phyloP scores from a whole-genome alignment of 768 basidiomycete genomes.

The Mycena alexandri region DNA sequence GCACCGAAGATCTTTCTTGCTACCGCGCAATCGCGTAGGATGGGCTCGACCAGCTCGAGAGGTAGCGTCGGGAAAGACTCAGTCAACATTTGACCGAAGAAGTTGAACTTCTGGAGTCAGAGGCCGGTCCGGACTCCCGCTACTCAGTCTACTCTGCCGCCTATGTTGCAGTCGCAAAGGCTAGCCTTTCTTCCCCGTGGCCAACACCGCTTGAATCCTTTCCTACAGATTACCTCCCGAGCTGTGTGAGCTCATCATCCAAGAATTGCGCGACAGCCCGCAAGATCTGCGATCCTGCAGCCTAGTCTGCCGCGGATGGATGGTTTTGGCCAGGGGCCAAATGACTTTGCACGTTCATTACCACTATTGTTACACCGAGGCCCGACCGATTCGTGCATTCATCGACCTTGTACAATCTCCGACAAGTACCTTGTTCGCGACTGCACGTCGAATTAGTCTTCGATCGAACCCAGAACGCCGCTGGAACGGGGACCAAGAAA shows the following conservation, averaged over 20 bases:
- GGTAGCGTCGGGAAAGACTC: no score
- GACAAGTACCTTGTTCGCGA: neutral
- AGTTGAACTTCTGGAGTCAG: no score
- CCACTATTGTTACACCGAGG: no score
- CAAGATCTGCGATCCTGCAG: constrained; percentile 4
- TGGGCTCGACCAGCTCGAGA: neutral
- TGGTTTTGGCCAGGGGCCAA: neutral
- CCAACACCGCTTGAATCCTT: no score
- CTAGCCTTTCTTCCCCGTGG: no score
- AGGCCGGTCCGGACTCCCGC: no score
- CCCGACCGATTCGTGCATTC: neutral
- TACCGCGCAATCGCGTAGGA: neutral
- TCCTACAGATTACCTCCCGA: neutral
- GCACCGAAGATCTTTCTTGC: neutral
- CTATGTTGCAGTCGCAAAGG: no score
- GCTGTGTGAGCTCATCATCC: neutral
- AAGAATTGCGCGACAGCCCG: neutral
- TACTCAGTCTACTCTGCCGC: no score
- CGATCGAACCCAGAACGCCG: neutral
- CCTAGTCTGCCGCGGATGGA: constrained; percentile 11
- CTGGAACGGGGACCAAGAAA: neutral
- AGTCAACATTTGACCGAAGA: no score
- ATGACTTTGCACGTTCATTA: neutral
- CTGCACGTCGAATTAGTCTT: neutral
- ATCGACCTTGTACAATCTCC: neutral